A percentile compares a stretch with the other conserved stretches of the same genome.
phyloP scores from a whole-genome alignment of 306 rosid species.

The Hippophae rhamnoides region DNA sequence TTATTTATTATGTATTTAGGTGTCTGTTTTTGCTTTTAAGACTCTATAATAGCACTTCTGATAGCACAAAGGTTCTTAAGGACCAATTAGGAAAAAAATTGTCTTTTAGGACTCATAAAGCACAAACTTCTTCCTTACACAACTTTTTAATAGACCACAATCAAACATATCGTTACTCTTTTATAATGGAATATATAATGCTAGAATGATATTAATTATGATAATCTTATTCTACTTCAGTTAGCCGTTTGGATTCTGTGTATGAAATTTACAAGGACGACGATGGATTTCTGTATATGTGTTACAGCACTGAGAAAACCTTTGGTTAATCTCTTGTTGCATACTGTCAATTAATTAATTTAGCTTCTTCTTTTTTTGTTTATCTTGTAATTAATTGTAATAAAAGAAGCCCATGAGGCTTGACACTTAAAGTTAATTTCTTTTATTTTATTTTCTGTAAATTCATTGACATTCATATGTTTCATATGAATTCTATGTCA shows the following conservation, averaged over 20 bases:
- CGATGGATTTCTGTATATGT: conserved; percentile 88
- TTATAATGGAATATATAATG: too few species aligned
- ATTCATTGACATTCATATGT: too few species aligned
- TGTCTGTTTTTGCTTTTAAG: neutral
- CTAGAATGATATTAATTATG: too few species aligned
- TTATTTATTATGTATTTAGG: neutral
- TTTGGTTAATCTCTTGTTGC: conserved; percentile 39
- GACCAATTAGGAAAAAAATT: too few species aligned
- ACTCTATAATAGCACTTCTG: neutral
- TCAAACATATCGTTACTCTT: too few species aligned
- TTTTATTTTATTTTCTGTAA: too few species aligned
- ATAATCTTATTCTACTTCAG: conserved; percentile 19
- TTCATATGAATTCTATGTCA: too few species aligned
- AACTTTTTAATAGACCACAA: too few species aligned
- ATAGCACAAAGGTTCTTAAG: neutral
- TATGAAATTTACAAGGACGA: conserved; percentile 52
- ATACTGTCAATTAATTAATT: neutral
- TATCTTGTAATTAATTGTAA: conserved; percentile 17
- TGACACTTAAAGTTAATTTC: conserved; percentile 4
- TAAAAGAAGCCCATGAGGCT: conserved; percentile 4
- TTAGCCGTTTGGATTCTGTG: conserved; percentile 29
- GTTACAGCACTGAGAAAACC: conserved; percentile 83
- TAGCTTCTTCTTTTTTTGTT: neutral
- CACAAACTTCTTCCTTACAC: too few species aligned
- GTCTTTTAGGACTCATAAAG: too few species aligned